These are phyloP conservation scores for Leishmania martiniquensis DNA, from an alignment of 208 protist species.

Conservation along the genomic window DNA sequence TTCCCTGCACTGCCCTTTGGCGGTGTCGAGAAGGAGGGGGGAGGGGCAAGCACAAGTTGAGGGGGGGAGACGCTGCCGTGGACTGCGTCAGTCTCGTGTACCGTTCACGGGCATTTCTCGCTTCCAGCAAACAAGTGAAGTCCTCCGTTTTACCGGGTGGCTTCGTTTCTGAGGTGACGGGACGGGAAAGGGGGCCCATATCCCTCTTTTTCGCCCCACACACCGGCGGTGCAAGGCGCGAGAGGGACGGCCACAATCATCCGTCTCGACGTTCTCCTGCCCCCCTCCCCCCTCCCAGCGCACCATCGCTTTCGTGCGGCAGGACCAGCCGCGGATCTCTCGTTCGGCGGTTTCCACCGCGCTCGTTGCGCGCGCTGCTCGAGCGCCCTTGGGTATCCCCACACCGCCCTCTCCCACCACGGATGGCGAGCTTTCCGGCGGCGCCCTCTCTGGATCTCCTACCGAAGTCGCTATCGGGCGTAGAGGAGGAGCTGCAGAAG, in stretches of 20 bases:
- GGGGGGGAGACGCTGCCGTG: background rate
- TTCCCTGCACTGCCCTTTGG: background rate
- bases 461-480: constrained; percentile 7
- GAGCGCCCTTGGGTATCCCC: too few relatives aligned
- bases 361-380: background rate
- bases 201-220: background rate
- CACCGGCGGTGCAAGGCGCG: too few relatives aligned
- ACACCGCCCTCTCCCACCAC: background rate
- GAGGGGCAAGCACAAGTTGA: background rate
- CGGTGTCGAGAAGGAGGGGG: background rate
- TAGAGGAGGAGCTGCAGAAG: constrained; percentile 5
- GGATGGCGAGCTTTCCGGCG: background rate
- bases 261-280: too few relatives aligned
- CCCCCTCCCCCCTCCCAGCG: background rate
- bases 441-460: constrained; percentile 1
- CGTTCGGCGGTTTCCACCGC: background rate
- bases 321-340: background rate
- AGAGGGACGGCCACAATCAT: too few relatives aligned
- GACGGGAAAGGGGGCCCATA: too few relatives aligned
- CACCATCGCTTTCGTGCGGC: background rate
- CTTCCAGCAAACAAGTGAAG: too few relatives aligned
- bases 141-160: background rate
- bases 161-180: background rate
- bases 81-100: background rate
- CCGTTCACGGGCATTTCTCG: background rate